Base-by-base conservation (phyloP, 1,284 basidiomycete species). In the Cutaneotrichosporon dermatis region DNA sequence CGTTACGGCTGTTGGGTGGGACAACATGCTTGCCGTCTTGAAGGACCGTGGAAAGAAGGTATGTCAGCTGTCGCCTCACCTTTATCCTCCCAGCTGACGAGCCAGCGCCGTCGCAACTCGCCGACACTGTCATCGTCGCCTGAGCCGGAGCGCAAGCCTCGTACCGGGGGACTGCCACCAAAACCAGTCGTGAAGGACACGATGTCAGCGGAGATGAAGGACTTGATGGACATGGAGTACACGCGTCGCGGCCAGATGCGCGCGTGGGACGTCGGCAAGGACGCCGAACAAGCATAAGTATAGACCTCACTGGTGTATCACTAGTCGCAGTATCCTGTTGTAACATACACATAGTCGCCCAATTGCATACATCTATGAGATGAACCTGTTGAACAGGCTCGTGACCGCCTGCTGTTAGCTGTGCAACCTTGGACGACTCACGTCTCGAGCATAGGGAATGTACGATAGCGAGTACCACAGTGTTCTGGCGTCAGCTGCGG, bases 231-330 rank as follows among this genome's bases (percentile, higher is more conserved):
- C 56, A 90, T 92, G 62, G 83, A 87, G 76, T 96, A 95, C 72
- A 86, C 84, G 74, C 92, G 89, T 77, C 81, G 83, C 55, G 92
- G 92, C 0, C 81, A 84, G 1, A 85, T 88, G 58, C 81, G 92
- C 71, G 93, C 94, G 74, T 96, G 92, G 93, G 92, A 96, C 79
- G 70, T 89, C 67, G 92, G 92, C 41, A 96, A 96, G 82, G 25
- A 33, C 33, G 39, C 35, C 37, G 15, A 25, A 12, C 15, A 52
- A 25, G 44, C 48, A 48, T n/a, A 45, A 12, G 6, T 33, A 52
- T 40, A 25, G 9, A 52, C 25, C 25, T 25, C 25, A 25, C 25
- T 25, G 25, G 25, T 25, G 25, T 25, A 37, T 35, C 52, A 44
- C 15, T 53, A 48, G 54, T 49, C 40, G 34, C 33, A 13, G n/a